Evolutionary conservation across 148 eudicot genomes (phyloP).

Genomic region (Hydrangea macrophylla): DNA sequence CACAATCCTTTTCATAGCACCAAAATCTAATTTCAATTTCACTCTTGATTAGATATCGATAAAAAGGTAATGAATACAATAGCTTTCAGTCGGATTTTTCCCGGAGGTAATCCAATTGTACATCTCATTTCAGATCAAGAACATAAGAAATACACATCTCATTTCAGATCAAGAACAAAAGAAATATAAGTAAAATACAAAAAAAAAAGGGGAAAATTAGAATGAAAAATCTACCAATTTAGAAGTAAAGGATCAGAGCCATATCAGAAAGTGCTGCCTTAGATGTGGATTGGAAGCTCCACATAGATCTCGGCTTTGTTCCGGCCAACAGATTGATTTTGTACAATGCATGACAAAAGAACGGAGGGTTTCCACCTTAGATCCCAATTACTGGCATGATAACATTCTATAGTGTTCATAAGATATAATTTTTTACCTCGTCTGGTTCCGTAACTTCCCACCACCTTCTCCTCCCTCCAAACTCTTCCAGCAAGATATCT

Average conservation of each 20-base stretch:
- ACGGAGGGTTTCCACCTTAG: too few relatives aligned
- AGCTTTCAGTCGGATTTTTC: background rate
- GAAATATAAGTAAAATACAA: conserved; percentile 6
- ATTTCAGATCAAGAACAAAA: conserved; percentile 10
- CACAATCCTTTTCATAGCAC: too few relatives aligned
- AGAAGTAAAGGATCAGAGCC: conserved; percentile 23
- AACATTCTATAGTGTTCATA: too few relatives aligned
- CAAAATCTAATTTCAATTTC: too few relatives aligned
- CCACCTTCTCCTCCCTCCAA: too few relatives aligned
- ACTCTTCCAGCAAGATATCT: too few relatives aligned
- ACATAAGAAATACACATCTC: conserved; percentile 18
- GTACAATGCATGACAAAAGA: too few relatives aligned
- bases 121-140: conserved; percentile 19
- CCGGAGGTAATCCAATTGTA: conserved; percentile 1
- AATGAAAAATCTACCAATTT: conserved; percentile 17
- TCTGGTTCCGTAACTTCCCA: too few relatives aligned
- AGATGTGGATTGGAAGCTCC: background rate
- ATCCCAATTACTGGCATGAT: too few relatives aligned
- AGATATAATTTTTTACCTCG: too few relatives aligned
- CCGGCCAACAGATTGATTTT: too few relatives aligned
- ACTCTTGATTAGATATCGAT: too few relatives aligned
- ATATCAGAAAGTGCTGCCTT: conserved; percentile 7
- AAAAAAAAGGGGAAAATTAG: background rate
- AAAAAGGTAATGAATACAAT: conserved; percentile 5
- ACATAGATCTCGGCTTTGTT: conserved; percentile 9